These are phyloP conservation scores for Carallia pectinifolia DNA, from an alignment of 345 rosid genomes.

Conservation along the genomic window DNA sequence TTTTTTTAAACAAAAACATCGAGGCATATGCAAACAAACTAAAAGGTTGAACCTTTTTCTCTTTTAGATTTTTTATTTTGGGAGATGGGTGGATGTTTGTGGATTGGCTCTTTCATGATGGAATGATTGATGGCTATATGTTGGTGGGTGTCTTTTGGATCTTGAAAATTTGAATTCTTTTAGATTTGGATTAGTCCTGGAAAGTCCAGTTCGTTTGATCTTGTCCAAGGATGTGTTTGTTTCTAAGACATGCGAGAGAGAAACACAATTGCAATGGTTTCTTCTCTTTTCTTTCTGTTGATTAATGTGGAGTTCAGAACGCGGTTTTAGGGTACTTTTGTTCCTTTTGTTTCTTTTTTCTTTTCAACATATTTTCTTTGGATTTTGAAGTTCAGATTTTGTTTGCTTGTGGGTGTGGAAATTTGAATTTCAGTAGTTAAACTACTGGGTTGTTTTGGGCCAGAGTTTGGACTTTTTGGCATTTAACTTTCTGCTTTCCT, in stretches of 20 bases:
- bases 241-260: constrained; percentile 9
- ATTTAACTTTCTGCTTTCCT: constrained; percentile 5
- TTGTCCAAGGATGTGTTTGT: not conserved
- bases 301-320: not conserved
- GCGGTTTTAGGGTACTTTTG: not conserved
- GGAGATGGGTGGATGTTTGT: too few relatives aligned
- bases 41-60: too few relatives aligned
- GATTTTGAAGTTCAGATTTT: not conserved
- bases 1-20: too few relatives aligned
- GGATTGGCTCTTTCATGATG: too few relatives aligned
- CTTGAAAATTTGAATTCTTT: too few relatives aligned
- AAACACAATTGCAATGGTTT: not conserved
- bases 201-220: not conserved
- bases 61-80: too few relatives aligned
- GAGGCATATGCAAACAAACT: too few relatives aligned
- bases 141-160: too few relatives aligned
- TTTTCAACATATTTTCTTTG: not conserved
- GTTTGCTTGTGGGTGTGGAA: not conserved
- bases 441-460: not conserved
- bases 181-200: too few relatives aligned
- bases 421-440: not conserved
- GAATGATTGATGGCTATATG: too few relatives aligned
- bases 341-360: not conserved
- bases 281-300: not conserved
- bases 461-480: not conserved